Percentiles rank a stretch among this genome's conserved stretches.
phyloP scores from a whole-genome alignment of 2,329 filamentous ascomycete species.

The Fusarium camptoceras region DNA sequence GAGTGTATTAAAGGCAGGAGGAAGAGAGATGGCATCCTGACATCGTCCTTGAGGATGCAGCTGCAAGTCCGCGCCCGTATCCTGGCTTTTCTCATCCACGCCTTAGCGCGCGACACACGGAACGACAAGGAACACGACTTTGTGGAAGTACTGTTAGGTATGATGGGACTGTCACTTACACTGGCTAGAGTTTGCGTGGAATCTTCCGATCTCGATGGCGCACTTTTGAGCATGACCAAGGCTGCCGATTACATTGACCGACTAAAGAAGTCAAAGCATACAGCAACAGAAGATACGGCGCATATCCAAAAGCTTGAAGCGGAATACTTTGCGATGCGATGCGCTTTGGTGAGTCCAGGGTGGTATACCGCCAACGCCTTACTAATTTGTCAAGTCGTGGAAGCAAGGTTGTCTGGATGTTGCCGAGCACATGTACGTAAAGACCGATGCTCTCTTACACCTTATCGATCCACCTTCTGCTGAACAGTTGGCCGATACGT shows the following conservation, averaged over 20 bases:
- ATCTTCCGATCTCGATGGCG: constrained; percentile 66
- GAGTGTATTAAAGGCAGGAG: constrained; percentile 65
- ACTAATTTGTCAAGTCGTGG: constrained; percentile 70
- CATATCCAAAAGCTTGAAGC: constrained; percentile 57
- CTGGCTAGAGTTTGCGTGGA: constrained; percentile 66
- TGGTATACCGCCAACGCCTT: background rate
- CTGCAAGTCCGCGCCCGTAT: constrained; percentile 58
- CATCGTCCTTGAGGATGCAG: constrained; percentile 40
- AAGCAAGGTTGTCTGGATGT: constrained; percentile 78
- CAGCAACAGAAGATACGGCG: background rate
- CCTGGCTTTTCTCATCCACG: constrained; percentile 76
- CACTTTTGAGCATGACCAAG: constrained; percentile 71
- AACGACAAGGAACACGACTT: constrained; percentile 41
- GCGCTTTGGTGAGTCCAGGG: constrained; percentile 67
- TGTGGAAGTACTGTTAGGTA: constrained; percentile 60
- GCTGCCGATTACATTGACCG: constrained; percentile 65
- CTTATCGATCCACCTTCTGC: constrained; percentile 61
- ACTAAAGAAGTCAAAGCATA: constrained; percentile 22
- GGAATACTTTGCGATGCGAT: constrained; percentile 75
- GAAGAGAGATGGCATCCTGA: constrained; percentile 33
- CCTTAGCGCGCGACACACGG: constrained; percentile 60
- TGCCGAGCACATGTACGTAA: constrained; percentile 81
- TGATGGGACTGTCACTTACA: constrained; percentile 76
- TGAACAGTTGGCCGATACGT: constrained; percentile 73
- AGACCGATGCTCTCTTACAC: constrained; percentile 59